phyloP scores from a whole-genome alignment of 192 early-diverging fungal species.

The Lobosporangium transversale region DNA sequence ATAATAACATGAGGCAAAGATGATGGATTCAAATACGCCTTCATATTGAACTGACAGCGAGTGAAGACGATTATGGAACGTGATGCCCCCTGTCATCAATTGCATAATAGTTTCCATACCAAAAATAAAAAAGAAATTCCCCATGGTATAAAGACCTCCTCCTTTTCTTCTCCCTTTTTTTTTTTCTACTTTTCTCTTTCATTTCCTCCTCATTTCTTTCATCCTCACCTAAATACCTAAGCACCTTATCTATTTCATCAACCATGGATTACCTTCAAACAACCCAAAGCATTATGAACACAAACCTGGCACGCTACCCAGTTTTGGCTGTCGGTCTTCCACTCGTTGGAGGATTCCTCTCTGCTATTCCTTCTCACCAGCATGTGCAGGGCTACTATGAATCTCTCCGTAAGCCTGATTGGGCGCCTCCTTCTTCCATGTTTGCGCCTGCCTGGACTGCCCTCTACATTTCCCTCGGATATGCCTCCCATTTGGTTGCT shows the following conservation, averaged over 20 bases:
- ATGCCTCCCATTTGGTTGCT: conserved; percentile 36
- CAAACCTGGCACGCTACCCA: conserved; percentile 42
- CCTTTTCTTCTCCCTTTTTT: background rate
- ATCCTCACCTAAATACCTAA: background rate
- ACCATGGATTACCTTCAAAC: conserved; percentile 25
- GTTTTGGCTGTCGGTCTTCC: conserved; percentile 43
- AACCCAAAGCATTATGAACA: conserved; percentile 24
- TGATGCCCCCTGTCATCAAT: background rate
- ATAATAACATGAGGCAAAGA: background rate
- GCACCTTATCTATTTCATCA: background rate
- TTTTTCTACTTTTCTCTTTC: conserved; percentile 5
- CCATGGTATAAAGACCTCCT: background rate
- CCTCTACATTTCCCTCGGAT: conserved; percentile 34
- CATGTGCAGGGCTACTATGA: conserved; percentile 23
- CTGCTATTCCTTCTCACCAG: conserved; percentile 5
- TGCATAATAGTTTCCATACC: background rate
- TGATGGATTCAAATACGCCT: background rate
- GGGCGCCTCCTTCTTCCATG: conserved; percentile 20
- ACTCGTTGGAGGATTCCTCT: conserved; percentile 40
- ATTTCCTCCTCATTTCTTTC: background rate
- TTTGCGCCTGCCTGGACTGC: conserved; percentile 36
- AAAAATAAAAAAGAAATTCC: background rate
- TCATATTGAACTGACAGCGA: no score
- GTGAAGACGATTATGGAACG: background rate
- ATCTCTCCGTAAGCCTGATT: conserved; percentile 8